Conservation (phyloP, 2,329 filamentous ascomycete species). For the Rhinocladiella similis region DNA sequence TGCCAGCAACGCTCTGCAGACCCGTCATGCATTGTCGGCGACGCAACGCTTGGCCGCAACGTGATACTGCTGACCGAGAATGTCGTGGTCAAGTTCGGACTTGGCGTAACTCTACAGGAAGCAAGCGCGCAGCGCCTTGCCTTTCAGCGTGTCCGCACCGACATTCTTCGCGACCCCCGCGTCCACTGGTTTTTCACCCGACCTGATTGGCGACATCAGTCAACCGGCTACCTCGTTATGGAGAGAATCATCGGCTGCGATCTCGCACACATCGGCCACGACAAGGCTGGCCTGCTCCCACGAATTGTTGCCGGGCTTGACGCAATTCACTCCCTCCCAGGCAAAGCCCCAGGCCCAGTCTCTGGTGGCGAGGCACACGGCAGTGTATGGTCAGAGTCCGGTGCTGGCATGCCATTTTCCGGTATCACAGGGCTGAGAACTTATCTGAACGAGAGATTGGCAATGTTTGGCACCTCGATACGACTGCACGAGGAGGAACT, state of each 20-base stretch:
- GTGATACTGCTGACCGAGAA: not conserved
- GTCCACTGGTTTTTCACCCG: slow-evolving; percentile 4
- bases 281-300: not conserved
- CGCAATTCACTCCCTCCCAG: not conserved
- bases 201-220: not conserved
- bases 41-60: slow-evolving; percentile 3
- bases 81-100: slow-evolving; percentile 16
- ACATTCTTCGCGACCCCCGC: slow-evolving; percentile 5
- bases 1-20: not conserved
- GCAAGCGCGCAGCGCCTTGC: slow-evolving; percentile 10
- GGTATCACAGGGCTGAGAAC: slow-evolving; percentile 2
- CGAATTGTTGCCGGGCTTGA: not conserved
- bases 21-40: not conserved
- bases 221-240: too few species aligned
- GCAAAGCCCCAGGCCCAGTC: not conserved
- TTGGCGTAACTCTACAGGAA: slow-evolving; percentile 11
- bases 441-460: not conserved
- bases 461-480: not conserved
- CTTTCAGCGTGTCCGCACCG: not conserved
- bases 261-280: not conserved
- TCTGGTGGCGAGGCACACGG: slow-evolving; percentile 1
- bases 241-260: slow-evolving; percentile 5
- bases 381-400: slow-evolving; percentile 2
- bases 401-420: not conserved
- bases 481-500: slow-evolving; percentile 1